Percentiles rank a stretch among this genome's conserved stretches.
phyloP scores from a whole-genome alignment of 768 basidiomycete genomes.

The Cantharellus anzutake region DNA sequence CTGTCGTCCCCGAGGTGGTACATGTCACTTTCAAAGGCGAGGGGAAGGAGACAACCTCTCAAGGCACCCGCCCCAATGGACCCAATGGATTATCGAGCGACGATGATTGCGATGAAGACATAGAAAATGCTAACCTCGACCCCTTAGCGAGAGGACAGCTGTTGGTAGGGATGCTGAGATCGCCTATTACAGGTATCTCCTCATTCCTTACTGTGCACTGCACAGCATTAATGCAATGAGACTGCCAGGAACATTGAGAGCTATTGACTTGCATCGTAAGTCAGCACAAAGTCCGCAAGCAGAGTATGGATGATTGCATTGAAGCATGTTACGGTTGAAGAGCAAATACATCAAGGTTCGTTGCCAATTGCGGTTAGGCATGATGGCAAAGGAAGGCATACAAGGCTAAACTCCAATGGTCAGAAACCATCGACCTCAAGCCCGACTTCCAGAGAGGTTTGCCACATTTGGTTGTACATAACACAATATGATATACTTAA shows the following conservation, averaged over 20 bases:
- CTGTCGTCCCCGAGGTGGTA: no score
- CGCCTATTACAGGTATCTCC: not conserved
- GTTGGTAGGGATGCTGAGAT: not conserved
- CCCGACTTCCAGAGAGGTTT: not conserved
- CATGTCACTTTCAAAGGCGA: no score
- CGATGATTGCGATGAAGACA: not conserved
- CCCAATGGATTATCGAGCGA: not conserved
- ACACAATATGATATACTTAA: not conserved
- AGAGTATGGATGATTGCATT: not conserved
- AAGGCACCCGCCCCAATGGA: no score
- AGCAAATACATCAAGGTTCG: not conserved
- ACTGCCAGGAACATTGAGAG: not conserved
- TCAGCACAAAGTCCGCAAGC: not conserved
- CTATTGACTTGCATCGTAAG: not conserved
- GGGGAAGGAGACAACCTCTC: no score
- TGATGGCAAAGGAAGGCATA: not conserved
- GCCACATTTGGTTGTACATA: not conserved
- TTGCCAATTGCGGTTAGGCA: not conserved
- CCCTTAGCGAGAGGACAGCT: not conserved
- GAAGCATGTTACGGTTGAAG: not conserved
- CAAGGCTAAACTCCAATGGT: not conserved
- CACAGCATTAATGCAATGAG: not conserved
- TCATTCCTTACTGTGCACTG: not conserved
- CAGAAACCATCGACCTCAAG: not conserved
- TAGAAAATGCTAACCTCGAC: not conserved